phyloP scores from a whole-genome alignment of 805 yeast genomes.

The Candida khao-thaluensis region DNA sequence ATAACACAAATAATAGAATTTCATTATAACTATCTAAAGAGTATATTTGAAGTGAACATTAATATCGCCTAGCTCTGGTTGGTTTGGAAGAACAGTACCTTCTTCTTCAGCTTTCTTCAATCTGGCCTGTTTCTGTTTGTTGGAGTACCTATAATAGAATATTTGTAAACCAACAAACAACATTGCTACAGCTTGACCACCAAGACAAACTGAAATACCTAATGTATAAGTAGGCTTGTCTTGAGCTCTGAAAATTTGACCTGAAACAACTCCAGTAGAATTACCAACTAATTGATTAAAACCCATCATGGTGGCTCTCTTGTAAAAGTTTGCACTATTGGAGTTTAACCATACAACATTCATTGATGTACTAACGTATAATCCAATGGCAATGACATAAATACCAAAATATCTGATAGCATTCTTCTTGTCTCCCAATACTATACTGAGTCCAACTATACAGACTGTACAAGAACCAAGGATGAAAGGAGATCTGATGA shows the following conservation, averaged over 20 bases:
- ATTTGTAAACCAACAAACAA: conserved; percentile 25
- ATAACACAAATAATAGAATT: too few relatives aligned
- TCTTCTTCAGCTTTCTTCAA: conserved; percentile 1
- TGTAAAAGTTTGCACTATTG: conserved; percentile 42
- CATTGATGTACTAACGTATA: conserved; percentile 38
- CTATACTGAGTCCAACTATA: conserved; percentile 27
- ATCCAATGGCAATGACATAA: conserved; percentile 33
- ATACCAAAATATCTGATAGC: conserved; percentile 38
- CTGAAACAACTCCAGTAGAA: conserved; percentile 35
- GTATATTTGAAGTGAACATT: conserved; percentile 2
- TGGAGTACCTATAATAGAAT: not conserved
- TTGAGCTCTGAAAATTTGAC: conserved; percentile 28
- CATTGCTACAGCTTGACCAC: conserved; percentile 34
- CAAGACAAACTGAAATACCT: conserved; percentile 42
- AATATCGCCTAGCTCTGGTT: not conserved
- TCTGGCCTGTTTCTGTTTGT: not conserved
- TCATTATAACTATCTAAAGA: conserved; percentile 1
- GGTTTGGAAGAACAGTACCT: not conserved
- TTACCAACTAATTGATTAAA: conserved; percentile 31
- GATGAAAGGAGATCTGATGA: conserved; percentile 32
- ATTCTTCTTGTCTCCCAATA: conserved; percentile 25
- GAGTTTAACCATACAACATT: conserved; percentile 45
- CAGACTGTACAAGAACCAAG: conserved; percentile 18
- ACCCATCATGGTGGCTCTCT: conserved; percentile 37
- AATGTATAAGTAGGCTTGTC: conserved; percentile 38